Percentiles rank a stretch among this genome's conserved stretches.
phyloP scores from a whole-genome alignment of 2,329 filamentous ascomycete genomes.

The Sclerotinia sclerotiorum region DNA sequence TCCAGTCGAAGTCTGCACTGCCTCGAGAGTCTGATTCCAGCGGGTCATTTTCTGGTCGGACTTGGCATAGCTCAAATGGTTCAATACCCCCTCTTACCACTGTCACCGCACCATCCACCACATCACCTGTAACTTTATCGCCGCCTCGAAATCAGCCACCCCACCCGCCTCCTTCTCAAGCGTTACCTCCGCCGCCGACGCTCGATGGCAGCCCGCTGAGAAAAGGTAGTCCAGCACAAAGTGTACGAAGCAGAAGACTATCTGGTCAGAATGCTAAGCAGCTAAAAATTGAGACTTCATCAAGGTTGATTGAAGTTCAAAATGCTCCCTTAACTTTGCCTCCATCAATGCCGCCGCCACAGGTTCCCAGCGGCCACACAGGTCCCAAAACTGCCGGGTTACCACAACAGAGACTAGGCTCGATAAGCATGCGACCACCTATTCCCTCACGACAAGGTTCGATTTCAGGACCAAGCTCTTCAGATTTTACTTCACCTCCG shows the following conservation, averaged over 20 bases:
- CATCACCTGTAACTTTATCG: constrained; percentile 35
- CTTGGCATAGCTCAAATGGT: constrained; percentile 76
- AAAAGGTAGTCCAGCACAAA: constrained; percentile 43
- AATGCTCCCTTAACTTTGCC: constrained; percentile 30
- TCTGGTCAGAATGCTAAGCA: constrained; percentile 80
- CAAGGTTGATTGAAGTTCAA: constrained; percentile 27
- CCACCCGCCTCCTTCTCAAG: constrained; percentile 45
- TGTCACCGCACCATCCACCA: constrained; percentile 57
- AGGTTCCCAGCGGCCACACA: constrained; percentile 26
- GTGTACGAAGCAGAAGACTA: constrained; percentile 73
- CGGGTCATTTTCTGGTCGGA: constrained; percentile 65
- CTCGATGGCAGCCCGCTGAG: constrained; percentile 13
- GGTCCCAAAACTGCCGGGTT: constrained; percentile 38
- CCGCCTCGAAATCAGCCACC: constrained; percentile 33
- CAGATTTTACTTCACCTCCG: constrained; percentile 37
- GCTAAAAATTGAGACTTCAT: constrained; percentile 81
- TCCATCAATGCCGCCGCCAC: constrained; percentile 36
- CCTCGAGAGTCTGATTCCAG: constrained; percentile 82
- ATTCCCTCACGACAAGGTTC: constrained; percentile 35
- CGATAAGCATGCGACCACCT: constrained; percentile 27
- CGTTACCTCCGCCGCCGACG: constrained; percentile 44
- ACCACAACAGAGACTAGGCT: constrained; percentile 28
- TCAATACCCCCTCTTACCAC: constrained; percentile 73
- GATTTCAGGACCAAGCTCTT: constrained; percentile 36
- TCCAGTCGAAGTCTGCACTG: constrained; percentile 64